Percentiles rank a stretch among this genome's conserved stretches.
Conservation (phyloP, 2,329 filamentous ascomycete species). For the Hirsutella rhossiliensis region DNA sequence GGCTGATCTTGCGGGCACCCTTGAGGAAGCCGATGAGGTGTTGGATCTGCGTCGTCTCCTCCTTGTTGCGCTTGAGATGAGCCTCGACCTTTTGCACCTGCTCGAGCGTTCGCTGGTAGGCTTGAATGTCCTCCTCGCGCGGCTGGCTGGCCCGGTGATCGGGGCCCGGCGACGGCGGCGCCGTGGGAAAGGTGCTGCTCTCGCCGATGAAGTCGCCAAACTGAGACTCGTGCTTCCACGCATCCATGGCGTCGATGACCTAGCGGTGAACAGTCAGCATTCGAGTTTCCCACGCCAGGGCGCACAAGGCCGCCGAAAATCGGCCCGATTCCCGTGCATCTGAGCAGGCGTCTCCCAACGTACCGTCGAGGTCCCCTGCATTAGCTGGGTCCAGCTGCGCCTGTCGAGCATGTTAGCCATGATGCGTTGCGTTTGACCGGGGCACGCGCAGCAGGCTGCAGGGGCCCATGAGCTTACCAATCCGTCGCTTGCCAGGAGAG, state of each 20-base stretch:
- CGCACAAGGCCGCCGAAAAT: too few species aligned
- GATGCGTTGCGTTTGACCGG: background rate
- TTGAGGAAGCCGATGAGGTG: constrained; percentile 63
- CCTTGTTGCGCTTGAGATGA: constrained; percentile 55
- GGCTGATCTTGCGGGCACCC: constrained; percentile 58
- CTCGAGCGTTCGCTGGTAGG: constrained; percentile 53
- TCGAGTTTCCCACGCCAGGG: background rate
- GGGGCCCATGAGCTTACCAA: constrained; percentile 51
- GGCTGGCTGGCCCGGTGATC: constrained; percentile 51
- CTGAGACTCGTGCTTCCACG: constrained; percentile 81
- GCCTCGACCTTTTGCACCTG: constrained; percentile 57
- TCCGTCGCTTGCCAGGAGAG: constrained; percentile 94
- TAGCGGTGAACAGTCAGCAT: constrained; percentile 18
- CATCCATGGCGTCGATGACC: constrained; percentile 85
- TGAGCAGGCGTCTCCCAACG: constrained; percentile 20
- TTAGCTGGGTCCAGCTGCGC: constrained; percentile 85
- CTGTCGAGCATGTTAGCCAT: constrained; percentile 34
- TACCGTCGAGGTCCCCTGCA: constrained; percentile 83
- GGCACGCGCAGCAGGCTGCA: background rate
- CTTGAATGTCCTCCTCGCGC: constrained; percentile 57
- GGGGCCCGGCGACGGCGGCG: constrained; percentile 48
- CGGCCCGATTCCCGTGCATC: background rate
- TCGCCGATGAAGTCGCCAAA: constrained; percentile 74
- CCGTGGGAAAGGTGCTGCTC: constrained; percentile 60
- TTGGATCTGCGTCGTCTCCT: constrained; percentile 55